These are phyloP conservation scores for Discostella pseudostelligera DNA, from an alignment of 108 stramenopile species.

Conservation along the genomic window DNA sequence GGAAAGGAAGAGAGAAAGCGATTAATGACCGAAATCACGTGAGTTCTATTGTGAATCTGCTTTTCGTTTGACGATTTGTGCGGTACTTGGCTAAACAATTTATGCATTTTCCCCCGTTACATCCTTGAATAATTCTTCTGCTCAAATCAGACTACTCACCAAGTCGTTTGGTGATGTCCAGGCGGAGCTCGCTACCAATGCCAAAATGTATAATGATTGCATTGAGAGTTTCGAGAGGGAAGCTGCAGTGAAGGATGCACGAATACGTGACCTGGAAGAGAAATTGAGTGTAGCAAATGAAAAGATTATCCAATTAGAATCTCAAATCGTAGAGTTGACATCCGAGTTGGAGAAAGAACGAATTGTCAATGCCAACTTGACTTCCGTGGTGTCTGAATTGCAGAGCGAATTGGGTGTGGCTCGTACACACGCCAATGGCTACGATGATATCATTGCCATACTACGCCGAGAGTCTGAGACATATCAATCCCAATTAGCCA, in stretches of 20 bases:
- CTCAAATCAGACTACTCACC: constrained; percentile 16
- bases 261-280: constrained; percentile 19
- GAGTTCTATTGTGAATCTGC: not conserved
- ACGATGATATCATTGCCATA: constrained; percentile 17
- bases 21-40: constrained; percentile 31
- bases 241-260: constrained; percentile 21
- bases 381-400: constrained; percentile 5
- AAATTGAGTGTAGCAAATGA: constrained; percentile 14
- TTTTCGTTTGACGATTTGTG: not conserved
- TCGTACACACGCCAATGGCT: constrained; percentile 12
- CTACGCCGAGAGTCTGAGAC: constrained; percentile 16
- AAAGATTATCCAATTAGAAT: constrained; percentile 23
- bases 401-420: constrained; percentile 15
- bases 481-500: constrained; percentile 16
- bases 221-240: constrained; percentile 24
- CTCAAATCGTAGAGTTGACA: constrained; percentile 23
- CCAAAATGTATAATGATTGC: constrained; percentile 22
- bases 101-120: not conserved
- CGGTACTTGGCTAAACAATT: not conserved
- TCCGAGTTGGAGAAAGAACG: constrained; percentile 24
- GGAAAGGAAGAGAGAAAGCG: constrained; percentile 26
- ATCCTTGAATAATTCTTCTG: not conserved
- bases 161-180: constrained; percentile 27
- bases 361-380: constrained; percentile 9
- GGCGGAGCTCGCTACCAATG: constrained; percentile 14